Evolutionary conservation across 2,329 filamentous ascomycete species (phyloP), one percentile per base, ranked within the genome.

Genomic region (Mycogone perniciosa): DNA sequence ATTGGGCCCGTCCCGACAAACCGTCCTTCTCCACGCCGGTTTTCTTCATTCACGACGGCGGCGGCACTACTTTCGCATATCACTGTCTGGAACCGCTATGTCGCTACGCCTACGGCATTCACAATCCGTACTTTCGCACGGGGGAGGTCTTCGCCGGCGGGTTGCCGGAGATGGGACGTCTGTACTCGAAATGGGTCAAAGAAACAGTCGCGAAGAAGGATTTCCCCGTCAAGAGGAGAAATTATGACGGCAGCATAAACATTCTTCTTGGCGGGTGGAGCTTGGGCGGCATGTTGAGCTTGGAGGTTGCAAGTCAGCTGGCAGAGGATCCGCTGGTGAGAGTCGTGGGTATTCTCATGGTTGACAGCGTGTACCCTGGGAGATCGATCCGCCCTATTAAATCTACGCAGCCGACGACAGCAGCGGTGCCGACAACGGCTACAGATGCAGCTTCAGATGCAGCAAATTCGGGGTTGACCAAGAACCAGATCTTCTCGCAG

Each of bases 41-140:
- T 43, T 67, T 84, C 51, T 71, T 84, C 40, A 67, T 82, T 37
- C 80, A 84, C 64, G 80, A 84, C 54, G 80, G 80, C 56, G 79
- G 80, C 56, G 80, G 80, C 59, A 83, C 80, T 2, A 75, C 73
- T 2, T 81, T 79, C 59, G 73, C 71, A 56, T 83, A 83, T 61
- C 72, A 79, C 63, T 76, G 74, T 54, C 68, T 84, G 4, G 70
- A 73, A 13, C 59, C 68, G 1, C 66, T 82, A 26, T 63, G 65
- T 33, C 76, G 80, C 5, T 64, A 68, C 13, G 63, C 80, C 35
- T 80, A 76, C 55, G 80, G 73, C 46, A 77, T 84, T 50, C 65
- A 71, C 53, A 83, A 83, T 60, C 76, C 79, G 4, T 67, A 69
- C 52, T 81, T 80, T 57, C 62, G 69, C 53, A 69, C 69, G 1